phyloP scores from a whole-genome alignment of 768 basidiomycete species.

The Lactifluus volemus region DNA sequence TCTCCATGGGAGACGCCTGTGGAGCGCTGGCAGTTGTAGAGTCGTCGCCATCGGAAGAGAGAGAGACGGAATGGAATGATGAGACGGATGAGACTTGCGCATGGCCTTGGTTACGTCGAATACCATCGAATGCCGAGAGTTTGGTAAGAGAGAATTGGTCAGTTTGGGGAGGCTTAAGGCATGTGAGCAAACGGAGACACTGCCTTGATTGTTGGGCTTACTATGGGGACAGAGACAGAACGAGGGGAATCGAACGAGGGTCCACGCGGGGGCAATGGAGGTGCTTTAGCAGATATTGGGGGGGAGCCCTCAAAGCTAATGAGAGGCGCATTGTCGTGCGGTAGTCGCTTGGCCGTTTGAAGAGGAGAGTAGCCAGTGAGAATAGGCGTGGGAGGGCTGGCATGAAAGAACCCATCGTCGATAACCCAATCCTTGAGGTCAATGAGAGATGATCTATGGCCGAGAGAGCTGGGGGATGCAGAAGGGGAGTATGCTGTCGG shows the following conservation, averaged over 20 bases:
- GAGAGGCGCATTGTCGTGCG: slow-evolving; percentile 31
- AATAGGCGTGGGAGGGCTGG: not conserved
- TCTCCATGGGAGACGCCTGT: slow-evolving; percentile 36
- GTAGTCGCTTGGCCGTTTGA: not conserved
- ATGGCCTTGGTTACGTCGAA: slow-evolving; percentile 34
- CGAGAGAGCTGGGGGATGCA: slow-evolving; percentile 8
- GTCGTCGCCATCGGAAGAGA: slow-evolving; percentile 48
- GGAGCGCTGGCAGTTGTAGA: slow-evolving; percentile 7
- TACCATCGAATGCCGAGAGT: slow-evolving; percentile 28
- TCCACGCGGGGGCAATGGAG: slow-evolving; percentile 56
- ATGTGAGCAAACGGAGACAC: slow-evolving; percentile 33
- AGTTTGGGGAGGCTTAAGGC: slow-evolving; percentile 29
- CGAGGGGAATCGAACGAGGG: slow-evolving; percentile 34
- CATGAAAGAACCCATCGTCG: slow-evolving; percentile 39
- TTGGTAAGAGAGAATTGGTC: slow-evolving; percentile 42
- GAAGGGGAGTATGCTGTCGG: slow-evolving; percentile 11
- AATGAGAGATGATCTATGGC: slow-evolving; percentile 44
- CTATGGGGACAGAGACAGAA: slow-evolving; percentile 47
- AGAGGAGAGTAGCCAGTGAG: not conserved
- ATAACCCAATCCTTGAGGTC: slow-evolving; percentile 66
- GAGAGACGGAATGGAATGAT: slow-evolving; percentile 72
- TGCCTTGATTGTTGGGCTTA: slow-evolving; percentile 22
- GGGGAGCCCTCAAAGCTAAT: slow-evolving; percentile 44
- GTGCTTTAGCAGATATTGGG: slow-evolving; percentile 31
- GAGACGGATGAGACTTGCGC: slow-evolving; percentile 59